These are phyloP conservation scores for Termitomyces sp. DNA, from an alignment of 768 basidiomycete genomes.

Conservation along the genomic window DNA sequence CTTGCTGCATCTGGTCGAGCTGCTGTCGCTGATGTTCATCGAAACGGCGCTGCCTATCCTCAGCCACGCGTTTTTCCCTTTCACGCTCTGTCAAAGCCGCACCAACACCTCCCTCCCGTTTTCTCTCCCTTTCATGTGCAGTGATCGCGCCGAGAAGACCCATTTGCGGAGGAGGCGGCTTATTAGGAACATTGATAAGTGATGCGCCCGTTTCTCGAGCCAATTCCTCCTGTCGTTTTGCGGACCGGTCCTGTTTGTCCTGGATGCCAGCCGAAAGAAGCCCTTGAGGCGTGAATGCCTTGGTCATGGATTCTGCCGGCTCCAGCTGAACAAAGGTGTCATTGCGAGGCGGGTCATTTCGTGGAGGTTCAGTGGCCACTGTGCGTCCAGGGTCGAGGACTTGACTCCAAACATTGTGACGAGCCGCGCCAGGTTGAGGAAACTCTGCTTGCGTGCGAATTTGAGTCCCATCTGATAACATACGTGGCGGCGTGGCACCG, in stretches of 20 bases:
- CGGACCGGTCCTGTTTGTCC: constrained; percentile 93
- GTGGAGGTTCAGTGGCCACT: constrained; percentile 29
- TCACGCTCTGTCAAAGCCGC: constrained; percentile 94
- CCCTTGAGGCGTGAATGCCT: constrained; percentile 93
- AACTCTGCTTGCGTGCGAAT: constrained; percentile 51
- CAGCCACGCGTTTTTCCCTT: constrained; percentile 85
- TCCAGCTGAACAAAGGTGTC: constrained; percentile 76
- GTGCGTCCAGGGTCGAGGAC: constrained; percentile 69
- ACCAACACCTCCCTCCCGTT: constrained; percentile 92
- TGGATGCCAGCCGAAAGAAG: constrained; percentile 92
- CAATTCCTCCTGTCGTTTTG: constrained; percentile 90
- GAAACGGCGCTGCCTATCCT: constrained; percentile 88
- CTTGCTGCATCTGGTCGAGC: constrained; percentile 84
- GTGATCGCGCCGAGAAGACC: constrained; percentile 95
- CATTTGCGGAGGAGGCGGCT: constrained; percentile 91
- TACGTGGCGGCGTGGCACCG: constrained; percentile 33
- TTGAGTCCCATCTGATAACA: constrained; percentile 49
- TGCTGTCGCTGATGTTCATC: constrained; percentile 89
- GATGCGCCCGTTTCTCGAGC: constrained; percentile 90
- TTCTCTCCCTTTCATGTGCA: constrained; percentile 89
- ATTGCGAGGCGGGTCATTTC: constrained; percentile 22
- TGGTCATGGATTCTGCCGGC: constrained; percentile 72
- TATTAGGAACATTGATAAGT: constrained; percentile 91
- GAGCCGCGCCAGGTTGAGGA: constrained; percentile 45
- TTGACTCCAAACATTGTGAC: constrained; percentile 84